Evolutionary conservation across 495 filamentous ascomycete genomes (phyloP), one percentile per base, ranked within the genome.

Genomic region (Tetracladium setigerum): DNA sequence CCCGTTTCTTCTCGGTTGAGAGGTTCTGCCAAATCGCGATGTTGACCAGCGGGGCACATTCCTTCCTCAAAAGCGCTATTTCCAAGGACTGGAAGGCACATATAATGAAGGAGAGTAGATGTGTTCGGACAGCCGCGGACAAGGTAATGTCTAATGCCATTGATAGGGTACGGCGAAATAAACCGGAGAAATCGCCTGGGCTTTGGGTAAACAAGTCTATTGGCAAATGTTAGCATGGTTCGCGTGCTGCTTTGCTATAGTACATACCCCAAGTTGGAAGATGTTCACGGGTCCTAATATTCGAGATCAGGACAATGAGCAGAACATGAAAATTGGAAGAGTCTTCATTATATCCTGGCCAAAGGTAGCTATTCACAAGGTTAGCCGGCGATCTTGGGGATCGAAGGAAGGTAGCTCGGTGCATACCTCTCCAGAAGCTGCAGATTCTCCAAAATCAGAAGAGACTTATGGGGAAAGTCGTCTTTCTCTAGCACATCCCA

Each of bases 21-120:
- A 99, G 67, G 56, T 95, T 91, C 55, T 95, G 86, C 92, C 92
- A 97, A 56, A 94, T 86, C 1, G 87, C 85, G 54, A 99, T 95
- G 0, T 87, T 89, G 35, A 99, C 91, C 33, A 99, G 71, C 10
- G 92, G 87, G 35, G 89, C 94, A 66, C 91, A 96, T 69, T 99
- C 91, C 60, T 95, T 97, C 39, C 92, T 78, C 24, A 97, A 85
- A 41, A 95, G 73, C 16, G 73, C 75, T 65, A 83, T 95, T 56
- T 99, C 92, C 14, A 97, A 76, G 17, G 89, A 95, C 65, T 95
- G 89, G 63, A 95, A 97, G 44, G 91, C 87, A 54, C 81, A 79
- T 44, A 95, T 89, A 47, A 95, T 76, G 63, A 95, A 95, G 12
- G 81, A 83, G 4, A 97, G 66, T 22, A 97, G 76, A 17, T 92